Percentiles rank a stretch among this genome's conserved stretches.
Evolutionary conservation across 495 filamentous ascomycete genomes (phyloP).

Genomic region (Aspergillus avenaceus): DNA sequence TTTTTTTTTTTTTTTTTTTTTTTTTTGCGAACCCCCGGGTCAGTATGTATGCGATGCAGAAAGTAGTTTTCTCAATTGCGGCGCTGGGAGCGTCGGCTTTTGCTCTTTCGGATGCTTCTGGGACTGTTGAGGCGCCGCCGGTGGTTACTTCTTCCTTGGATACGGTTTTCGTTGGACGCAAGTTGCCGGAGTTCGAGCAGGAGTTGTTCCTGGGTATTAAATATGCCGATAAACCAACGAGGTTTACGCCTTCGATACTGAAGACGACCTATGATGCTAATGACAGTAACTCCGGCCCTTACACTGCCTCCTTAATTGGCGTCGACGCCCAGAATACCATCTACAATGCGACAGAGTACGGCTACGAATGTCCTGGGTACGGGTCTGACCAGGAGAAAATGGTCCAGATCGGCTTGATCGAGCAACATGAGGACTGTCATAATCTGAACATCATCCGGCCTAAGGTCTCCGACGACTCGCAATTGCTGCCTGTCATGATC

Average conservation of each 20-base stretch:
- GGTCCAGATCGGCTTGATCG: slow-evolving; percentile 20
- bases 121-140: background rate
- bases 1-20: no score
- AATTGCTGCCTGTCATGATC: slow-evolving; percentile 57
- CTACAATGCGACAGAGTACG: slow-evolving; percentile 35
- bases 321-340: background rate
- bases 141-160: background rate
- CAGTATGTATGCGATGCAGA: no score
- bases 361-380: slow-evolving; percentile 35
- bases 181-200: slow-evolving; percentile 27
- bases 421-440: slow-evolving; percentile 56
- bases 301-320: background rate
- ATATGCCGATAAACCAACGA: slow-evolving; percentile 26
- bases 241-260: slow-evolving; percentile 26
- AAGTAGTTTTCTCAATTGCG: no score
- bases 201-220: slow-evolving; percentile 34
- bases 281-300: slow-evolving; percentile 21
- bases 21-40: no score
- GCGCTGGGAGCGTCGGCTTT: background rate
- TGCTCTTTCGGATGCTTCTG: background rate
- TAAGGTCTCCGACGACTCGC: slow-evolving; percentile 33
- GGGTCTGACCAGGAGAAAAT: slow-evolving; percentile 27
- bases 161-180: slow-evolving; percentile 26
- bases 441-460: slow-evolving; percentile 63
- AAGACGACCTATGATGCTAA: slow-evolving; percentile 20